Percentiles rank a stretch among this genome's conserved stretches.
These are phyloP conservation scores for Amaranthus palmeri DNA, from an alignment of 148 eudicot genomes.

Conservation along the genomic window DNA sequence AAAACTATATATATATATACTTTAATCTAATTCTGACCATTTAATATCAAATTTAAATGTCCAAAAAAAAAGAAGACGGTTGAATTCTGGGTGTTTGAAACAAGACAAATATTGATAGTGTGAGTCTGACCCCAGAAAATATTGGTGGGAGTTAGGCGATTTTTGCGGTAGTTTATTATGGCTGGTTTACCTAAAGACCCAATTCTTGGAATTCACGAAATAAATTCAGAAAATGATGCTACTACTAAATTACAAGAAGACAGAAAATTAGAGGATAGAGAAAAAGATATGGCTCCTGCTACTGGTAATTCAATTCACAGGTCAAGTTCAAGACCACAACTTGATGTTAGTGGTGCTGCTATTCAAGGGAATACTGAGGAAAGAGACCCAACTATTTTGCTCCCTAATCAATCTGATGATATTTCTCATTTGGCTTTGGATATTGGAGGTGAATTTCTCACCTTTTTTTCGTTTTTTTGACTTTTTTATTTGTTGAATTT, in stretches of 20 bases:
- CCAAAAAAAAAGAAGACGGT: too few relatives aligned
- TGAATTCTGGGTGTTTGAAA: too few relatives aligned
- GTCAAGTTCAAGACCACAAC: conserved; percentile 77
- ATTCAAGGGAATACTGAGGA: conserved; percentile 95
- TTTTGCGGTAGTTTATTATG: conserved; percentile 1
- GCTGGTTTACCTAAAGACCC: conserved; percentile 23
- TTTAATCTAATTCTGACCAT: too few relatives aligned
- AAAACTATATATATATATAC: too few relatives aligned
- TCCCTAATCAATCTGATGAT: conserved; percentile 99
- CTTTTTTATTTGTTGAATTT: too few relatives aligned
- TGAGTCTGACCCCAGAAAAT: conserved; percentile 27
- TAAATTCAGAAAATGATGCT: conserved; percentile 25
- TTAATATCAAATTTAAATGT: too few relatives aligned
- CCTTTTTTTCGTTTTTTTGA: background rate
- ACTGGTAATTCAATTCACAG: conserved; percentile 66
- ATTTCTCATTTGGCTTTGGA: conserved; percentile 93
- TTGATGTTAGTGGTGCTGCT: conserved; percentile 87
- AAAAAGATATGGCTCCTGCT: conserved; percentile 39
- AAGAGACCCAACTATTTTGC: conserved; percentile 75
- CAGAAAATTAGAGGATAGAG: conserved; percentile 25
- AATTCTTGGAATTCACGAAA: conserved; percentile 32
- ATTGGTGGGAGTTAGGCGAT: conserved; percentile 24
- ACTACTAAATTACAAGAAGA: conserved; percentile 16
- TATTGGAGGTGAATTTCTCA: conserved; percentile 67
- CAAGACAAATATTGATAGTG: too few relatives aligned